Evolutionary conservation across 306 rosid species (phyloP), one percentile per base, ranked within the genome.

Genomic region (Psophocarpus tetragonolobus): DNA sequence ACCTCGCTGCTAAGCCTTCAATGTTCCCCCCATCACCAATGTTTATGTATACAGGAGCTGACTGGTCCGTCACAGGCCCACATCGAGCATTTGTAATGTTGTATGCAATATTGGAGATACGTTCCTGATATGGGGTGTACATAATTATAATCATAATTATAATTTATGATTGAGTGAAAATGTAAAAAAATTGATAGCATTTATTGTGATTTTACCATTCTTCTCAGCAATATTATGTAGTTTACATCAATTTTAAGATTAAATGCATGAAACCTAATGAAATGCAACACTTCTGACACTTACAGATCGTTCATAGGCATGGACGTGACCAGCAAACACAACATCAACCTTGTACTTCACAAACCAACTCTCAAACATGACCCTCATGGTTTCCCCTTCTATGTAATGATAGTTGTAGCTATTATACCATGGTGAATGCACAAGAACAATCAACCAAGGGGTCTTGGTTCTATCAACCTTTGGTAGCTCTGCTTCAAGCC

Each of bases 301-400:
- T 81, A 90, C 93, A 17, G 88, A 70, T 80, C 97, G 83, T 77
- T 92, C 97, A 51, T 92, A 92, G 53, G 95, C 97, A 66, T 90
- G 97, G 38, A 92, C 97, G 57, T 92, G 97, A 75, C 97, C 95
- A 42, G 95, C 74, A 78, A 87, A 90, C 53, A 90, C 91, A 24
- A 90, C 84, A 38, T 90, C 97, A 3, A 90, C 91, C 82, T 86
- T 88, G 87, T 79, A 83, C 72, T 68, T 1, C 9, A 87, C 91
- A 44, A 92, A 90, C 89, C 86, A 85, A 1, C 61, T 5, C 73
- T 92, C 97, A 50, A n/a, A 88, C 86, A 80, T 70, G 1, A 87
- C 93, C 84, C 96, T 86, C 93, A 90, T 90, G 81, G 84, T 77
- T 81, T 92, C 97, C 58, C 96, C 97, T 90, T 92, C 96, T 96